Conservation (phyloP, 129 eudicot species). For the Cynara cardunculus region DNA sequence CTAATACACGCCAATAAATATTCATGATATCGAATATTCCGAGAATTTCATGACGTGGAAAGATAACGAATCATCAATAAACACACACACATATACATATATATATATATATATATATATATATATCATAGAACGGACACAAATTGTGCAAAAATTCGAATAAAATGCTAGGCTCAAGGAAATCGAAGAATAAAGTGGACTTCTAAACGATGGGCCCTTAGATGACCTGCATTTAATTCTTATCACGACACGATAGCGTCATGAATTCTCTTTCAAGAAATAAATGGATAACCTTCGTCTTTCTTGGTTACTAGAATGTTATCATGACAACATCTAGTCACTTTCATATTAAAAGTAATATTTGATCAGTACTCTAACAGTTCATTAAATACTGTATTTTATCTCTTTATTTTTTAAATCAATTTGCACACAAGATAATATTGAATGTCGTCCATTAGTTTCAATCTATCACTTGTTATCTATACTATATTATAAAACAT, state of each 20-base stretch:
- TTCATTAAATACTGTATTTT: background rate
- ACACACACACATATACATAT: too few relatives aligned
- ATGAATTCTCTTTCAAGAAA: background rate
- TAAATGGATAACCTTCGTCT: background rate
- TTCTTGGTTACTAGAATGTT: background rate
- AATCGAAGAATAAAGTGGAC: background rate
- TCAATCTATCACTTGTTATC: background rate
- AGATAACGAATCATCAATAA: background rate
- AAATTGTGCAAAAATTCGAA: background rate
- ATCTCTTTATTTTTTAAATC: background rate
- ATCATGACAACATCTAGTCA: background rate
- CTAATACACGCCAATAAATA: background rate
- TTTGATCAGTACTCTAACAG: background rate
- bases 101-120: background rate
- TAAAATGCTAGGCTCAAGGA: background rate
- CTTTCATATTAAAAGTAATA: background rate
- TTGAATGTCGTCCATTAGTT: background rate
- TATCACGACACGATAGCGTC: background rate
- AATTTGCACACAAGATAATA: background rate
- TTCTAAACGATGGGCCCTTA: background rate
- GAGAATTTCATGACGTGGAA: background rate
- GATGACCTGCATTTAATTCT: background rate
- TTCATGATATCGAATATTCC: background rate
- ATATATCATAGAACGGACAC: background rate
- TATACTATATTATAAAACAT: too few relatives aligned